Evolutionary conservation across 2,329 filamentous ascomycete genomes (phyloP).

Genomic region (Fusarium sarcochroum): DNA sequence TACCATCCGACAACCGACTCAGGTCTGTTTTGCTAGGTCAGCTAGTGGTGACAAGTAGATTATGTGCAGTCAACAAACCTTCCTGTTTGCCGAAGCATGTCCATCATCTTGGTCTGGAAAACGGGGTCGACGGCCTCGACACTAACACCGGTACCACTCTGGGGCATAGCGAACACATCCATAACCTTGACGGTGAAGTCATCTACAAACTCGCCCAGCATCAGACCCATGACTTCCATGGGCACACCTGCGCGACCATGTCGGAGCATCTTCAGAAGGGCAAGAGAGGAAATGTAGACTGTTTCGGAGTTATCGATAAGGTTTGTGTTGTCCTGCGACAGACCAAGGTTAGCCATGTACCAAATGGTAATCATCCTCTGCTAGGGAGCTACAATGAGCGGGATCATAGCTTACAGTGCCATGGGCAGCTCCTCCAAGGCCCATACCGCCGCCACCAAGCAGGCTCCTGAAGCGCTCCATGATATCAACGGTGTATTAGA

Average conservation of each 20-base stretch:
- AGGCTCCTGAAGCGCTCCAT: conserved; percentile 96
- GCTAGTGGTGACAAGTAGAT: conserved; percentile 12
- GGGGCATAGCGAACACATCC: conserved; percentile 99
- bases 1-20: conserved; percentile 99
- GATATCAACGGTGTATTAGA: conserved; percentile 45
- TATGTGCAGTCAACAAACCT: conserved; percentile 69
- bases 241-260: conserved; percentile 97
- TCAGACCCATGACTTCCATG: conserved; percentile 99
- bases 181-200: conserved; percentile 99
- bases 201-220: conserved; percentile 98
- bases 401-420: conserved; percentile 55
- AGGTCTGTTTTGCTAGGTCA: conserved; percentile 69
- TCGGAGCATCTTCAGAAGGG: conserved; percentile 97
- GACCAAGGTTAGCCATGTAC: conserved; percentile 21
- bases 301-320: conserved; percentile 99
- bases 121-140: conserved; percentile 98
- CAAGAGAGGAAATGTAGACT: conserved; percentile 98
- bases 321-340: conserved; percentile 82
- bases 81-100: conserved; percentile 98
- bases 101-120: conserved; percentile 99
- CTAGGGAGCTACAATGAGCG: conserved; percentile 27
- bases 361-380: neutral
- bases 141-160: conserved; percentile 97
- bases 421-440: conserved; percentile 65
- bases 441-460: conserved; percentile 82